Evolutionary conservation across 371 early-diverging fungal species (phyloP), one percentile per base, ranked within the genome.

Genomic region (Apophysomyces elegans): DNA sequence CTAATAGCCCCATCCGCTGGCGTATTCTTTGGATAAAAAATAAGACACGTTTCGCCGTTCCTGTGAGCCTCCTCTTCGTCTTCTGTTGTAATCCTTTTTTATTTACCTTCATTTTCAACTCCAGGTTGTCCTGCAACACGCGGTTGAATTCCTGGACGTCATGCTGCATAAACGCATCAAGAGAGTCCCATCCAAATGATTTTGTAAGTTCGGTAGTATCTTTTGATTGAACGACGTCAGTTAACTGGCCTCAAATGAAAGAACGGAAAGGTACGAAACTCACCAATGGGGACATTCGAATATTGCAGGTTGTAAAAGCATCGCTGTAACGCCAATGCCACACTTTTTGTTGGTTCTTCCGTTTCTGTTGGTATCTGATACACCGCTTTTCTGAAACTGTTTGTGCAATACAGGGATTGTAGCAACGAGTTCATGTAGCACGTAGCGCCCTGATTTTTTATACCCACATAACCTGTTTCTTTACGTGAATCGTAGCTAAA

Each of bases 371-470:
- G 97, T 56, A 98, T 96, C 61, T 90, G 86, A 69, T 91, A 97
- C 54, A 93, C 83, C 67, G 96, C 89, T 58, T 91, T 92, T 64
- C 96, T 88, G 83, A 99, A 99, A 71, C 87, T 88, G 64, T 91
- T 94, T 37, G 99, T 98, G 73, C 95, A 95, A 78, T 91, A 99
- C n/a, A 99, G 83, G 14, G 97, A 95, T 76, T 99, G 99, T 39
- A 99, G 88, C 35, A 99, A 81, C 50, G 99, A 96, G 84, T 99
- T 99, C 93, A 99, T 95, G 78, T 99, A 99, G 80, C 99, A 99
- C 0, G 99, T 99, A 2, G 99, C 99, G n/a, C 99, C 99, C 71
- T 99, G 97, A 80, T 99, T 99, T 63, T 89, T 88, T 65, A 99
- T 80, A 1, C 99, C 99, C 38, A 98, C 94, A 71, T 86, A 93